Percentiles rank a stretch among this genome's conserved stretches.
Evolutionary conservation across 225 moss, liverwort and hornwort genomes (phyloP).

Genomic region (Climacium dendroides): DNA sequence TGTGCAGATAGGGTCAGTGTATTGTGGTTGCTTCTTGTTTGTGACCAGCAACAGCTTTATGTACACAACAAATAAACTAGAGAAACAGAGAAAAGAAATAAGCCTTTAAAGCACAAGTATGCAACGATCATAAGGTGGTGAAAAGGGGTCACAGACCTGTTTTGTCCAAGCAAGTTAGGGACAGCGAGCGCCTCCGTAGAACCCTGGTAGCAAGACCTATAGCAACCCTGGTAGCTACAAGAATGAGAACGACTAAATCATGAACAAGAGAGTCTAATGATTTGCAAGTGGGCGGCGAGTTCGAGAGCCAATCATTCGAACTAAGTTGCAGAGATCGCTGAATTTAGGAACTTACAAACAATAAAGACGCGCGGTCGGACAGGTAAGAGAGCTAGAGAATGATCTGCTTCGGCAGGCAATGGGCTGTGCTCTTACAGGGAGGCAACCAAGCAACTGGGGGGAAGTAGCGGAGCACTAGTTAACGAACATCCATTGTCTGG

Average conservation of each 20-base stretch:
- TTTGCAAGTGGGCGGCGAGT: no score
- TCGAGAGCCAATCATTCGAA: neutral
- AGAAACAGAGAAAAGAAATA: neutral
- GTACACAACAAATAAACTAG: neutral
- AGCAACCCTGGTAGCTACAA: neutral
- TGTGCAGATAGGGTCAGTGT: neutral
- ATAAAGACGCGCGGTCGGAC: no score
- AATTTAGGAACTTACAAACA: no score
- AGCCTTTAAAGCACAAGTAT: neutral
- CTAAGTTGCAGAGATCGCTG: neutral
- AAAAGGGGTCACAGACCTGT: neutral
- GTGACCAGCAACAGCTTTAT: neutral
- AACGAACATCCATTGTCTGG: neutral
- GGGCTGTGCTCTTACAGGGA: neutral
- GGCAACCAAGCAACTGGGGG: neutral
- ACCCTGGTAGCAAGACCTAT: neutral
- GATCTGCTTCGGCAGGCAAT: neutral
- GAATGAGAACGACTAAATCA: neutral
- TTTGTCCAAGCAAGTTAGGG: neutral
- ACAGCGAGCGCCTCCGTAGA: neutral
- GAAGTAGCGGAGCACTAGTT: neutral
- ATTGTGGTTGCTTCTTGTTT: neutral
- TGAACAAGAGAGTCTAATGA: neutral
- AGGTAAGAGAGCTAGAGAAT: neutral
- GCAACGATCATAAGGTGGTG: neutral